Conservation (phyloP, 2,329 filamentous ascomycete genomes). For the Dactylonectria macrodidyma region DNA sequence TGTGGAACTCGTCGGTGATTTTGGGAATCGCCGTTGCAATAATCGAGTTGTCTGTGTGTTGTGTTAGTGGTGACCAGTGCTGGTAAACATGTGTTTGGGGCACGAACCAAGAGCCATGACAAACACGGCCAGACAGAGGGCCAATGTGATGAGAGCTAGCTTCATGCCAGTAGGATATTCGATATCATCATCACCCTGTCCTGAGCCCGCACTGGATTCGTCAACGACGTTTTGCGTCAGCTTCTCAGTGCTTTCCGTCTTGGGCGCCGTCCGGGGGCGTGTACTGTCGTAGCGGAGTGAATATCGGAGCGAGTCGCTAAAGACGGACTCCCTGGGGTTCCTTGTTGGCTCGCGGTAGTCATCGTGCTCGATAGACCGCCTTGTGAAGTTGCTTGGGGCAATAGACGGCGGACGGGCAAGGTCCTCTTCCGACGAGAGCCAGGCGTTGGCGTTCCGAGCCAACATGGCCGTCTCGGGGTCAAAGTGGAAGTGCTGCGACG, state of each 20-base stretch:
- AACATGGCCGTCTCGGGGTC: constrained; percentile 42
- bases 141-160: constrained; percentile 54
- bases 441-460: constrained; percentile 41
- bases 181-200: constrained; percentile 13
- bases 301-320: constrained; percentile 40
- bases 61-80: constrained; percentile 22
- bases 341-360: constrained; percentile 31
- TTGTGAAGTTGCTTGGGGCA: constrained; percentile 41
- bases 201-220: constrained; percentile 18
- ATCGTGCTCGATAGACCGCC: constrained; percentile 39
- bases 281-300: constrained; percentile 43
- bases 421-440: constrained; percentile 45
- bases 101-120: constrained; percentile 57
- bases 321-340: constrained; percentile 36
- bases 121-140: constrained; percentile 57
- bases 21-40: constrained; percentile 61
- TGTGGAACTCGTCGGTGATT: constrained; percentile 60
- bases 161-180: constrained; percentile 46
- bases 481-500: constrained; percentile 45
- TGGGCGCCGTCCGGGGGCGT: constrained; percentile 37
- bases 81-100: accelerated
- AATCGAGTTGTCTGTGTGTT: constrained; percentile 54
- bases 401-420: constrained; percentile 43
- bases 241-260: constrained; percentile 48
- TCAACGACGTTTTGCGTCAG: constrained; percentile 28